Percentiles rank a stretch among this genome's conserved stretches.
phyloP scores from a whole-genome alignment of 192 early-diverging fungal genomes.

The Rhizophagus clarus region DNA sequence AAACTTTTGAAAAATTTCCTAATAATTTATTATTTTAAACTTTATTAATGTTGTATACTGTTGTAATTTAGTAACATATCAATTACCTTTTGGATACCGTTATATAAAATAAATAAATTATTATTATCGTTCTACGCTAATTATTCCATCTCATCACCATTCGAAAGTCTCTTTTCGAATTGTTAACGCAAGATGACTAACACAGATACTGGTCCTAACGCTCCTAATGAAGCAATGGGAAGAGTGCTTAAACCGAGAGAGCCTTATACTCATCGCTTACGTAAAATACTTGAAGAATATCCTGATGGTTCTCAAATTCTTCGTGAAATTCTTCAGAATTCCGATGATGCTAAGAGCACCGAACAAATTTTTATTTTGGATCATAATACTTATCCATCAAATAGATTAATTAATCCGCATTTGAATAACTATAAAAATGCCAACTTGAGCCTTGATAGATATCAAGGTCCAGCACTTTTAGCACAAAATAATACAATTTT shows the following conservation, averaged over 20 bases:
- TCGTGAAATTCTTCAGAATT: conserved; percentile 48
- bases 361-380: conserved; percentile 1
- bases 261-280: conserved; percentile 37
- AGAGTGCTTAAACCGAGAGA: conserved; percentile 10
- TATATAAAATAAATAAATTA: too few relatives aligned
- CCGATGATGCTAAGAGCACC: conserved; percentile 19
- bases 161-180: too few relatives aligned
- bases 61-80: too few relatives aligned
- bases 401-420: not conserved
- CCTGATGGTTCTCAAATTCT: conserved; percentile 47
- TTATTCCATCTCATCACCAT: too few relatives aligned
- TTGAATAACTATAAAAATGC: too few relatives aligned
- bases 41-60: too few relatives aligned
- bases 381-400: not conserved
- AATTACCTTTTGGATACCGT: too few relatives aligned
- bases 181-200: too few relatives aligned
- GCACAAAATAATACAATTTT: conserved; percentile 27
- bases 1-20: too few relatives aligned
- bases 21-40: too few relatives aligned
- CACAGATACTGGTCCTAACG: too few relatives aligned
- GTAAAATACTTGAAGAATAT: conserved; percentile 41
- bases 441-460: not conserved
- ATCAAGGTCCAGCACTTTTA: conserved; percentile 33
- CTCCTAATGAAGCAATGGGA: not conserved
- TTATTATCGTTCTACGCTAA: too few relatives aligned